These are phyloP conservation scores for Sporothrix pallida DNA, from an alignment of 2,329 filamentous ascomycete species.

Conservation along the genomic window DNA sequence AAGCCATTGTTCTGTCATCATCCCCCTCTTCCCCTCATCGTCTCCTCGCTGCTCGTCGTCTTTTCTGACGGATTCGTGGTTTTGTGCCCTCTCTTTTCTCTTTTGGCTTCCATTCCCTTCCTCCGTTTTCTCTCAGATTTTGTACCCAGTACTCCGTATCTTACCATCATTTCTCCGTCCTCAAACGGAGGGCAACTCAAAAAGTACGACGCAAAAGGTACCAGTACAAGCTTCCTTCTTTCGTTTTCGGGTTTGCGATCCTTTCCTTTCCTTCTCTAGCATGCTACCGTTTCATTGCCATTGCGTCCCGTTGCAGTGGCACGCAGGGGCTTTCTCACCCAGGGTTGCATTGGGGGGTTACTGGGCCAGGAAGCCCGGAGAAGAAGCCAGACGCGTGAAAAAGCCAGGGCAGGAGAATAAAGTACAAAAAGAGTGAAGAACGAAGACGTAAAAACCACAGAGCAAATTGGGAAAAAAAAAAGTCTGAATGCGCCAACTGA, in stretches of 20 bases:
- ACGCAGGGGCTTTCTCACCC: neutral
- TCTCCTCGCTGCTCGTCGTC: neutral
- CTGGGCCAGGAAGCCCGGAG: neutral
- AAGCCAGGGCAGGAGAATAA: neutral
- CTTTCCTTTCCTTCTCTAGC: neutral
- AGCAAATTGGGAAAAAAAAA: neutral
- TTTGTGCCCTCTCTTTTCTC: neutral
- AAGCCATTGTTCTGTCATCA: neutral
- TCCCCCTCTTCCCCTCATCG: too few relatives aligned
- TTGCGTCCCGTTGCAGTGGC: slow-evolving; percentile 26
- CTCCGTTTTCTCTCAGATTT: neutral
- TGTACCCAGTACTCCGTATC: neutral
- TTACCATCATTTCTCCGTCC: neutral
- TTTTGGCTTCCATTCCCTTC: neutral
- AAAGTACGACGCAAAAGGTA: too few relatives aligned
- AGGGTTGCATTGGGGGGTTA: slow-evolving; percentile 9
- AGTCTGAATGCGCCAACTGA: too few relatives aligned
- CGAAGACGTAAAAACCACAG: neutral
- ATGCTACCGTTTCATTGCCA: slow-evolving; percentile 25
- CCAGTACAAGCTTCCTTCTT: neutral
- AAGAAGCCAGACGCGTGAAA: neutral
- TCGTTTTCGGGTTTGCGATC: slow-evolving; percentile 5
- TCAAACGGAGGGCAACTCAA: too few relatives aligned
- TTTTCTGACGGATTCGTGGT: neutral
- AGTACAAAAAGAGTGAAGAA: neutral